Percentiles rank a stretch among this genome's conserved stretches.
Conservation (phyloP, 495 filamentous ascomycete genomes). For the Rusavskia elegans region DNA sequence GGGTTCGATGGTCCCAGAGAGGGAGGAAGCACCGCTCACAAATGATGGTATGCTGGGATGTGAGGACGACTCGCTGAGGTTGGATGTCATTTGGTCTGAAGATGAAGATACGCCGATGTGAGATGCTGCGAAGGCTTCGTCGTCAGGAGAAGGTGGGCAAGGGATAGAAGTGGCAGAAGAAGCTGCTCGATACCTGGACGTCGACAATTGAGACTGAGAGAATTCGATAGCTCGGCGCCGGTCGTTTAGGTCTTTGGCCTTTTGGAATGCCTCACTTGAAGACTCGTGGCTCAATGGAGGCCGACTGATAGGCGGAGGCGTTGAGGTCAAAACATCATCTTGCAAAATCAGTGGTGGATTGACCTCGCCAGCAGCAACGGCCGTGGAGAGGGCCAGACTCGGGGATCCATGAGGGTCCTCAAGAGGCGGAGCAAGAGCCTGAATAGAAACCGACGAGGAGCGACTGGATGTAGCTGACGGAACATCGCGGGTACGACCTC, state of each 20-base stretch:
- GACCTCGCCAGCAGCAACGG: conserved; percentile 46
- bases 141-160: conserved; percentile 36
- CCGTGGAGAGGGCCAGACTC: conserved; percentile 42
- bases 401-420: conserved; percentile 49
- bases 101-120: conserved; percentile 35
- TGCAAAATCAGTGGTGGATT: conserved; percentile 30
- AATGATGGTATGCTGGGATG: conserved; percentile 65
- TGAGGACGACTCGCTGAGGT: conserved; percentile 47
- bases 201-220: not conserved
- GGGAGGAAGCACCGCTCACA: conserved; percentile 65
- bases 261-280: conserved; percentile 29
- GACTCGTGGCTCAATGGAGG: conserved; percentile 14
- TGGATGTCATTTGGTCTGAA: conserved; percentile 38
- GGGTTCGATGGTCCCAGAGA: conserved; percentile 43
- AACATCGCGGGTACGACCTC: conserved; percentile 3
- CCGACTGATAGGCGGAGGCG: conserved; percentile 7
- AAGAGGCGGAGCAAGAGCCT: conserved; percentile 15
- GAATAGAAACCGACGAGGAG: conserved; percentile 19
- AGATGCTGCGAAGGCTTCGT: conserved; percentile 23
- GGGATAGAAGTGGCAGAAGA: conserved; percentile 8
- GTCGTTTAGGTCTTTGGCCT: conserved; percentile 22
- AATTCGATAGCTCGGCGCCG: conserved; percentile 12
- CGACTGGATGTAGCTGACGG: conserved; percentile 11
- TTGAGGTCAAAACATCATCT: conserved; percentile 18
- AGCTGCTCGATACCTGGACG: conserved; percentile 9